A percentile compares a stretch with the other conserved stretches of the same genome.
phyloP scores from a whole-genome alignment of 2,329 filamentous ascomycete species.

The Waltergamsia citrina region DNA sequence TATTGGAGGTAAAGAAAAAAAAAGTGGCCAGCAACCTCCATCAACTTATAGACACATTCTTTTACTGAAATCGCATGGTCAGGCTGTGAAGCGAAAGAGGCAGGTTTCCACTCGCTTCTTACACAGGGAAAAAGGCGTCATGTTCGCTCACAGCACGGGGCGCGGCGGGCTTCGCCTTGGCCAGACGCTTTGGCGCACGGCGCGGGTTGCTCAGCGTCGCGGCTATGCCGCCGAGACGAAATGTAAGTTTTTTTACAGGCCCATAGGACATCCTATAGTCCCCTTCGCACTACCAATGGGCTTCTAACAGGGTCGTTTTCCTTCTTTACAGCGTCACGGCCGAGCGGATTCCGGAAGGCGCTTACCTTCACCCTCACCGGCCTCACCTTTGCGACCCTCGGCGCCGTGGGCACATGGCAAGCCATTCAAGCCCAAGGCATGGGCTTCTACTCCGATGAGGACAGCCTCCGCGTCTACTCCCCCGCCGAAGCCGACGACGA shows the following conservation, averaged over 20 bases:
- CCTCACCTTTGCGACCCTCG: conserved; percentile 17
- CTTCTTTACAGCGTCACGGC: background rate
- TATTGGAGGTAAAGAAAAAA: no score
- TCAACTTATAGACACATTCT: background rate
- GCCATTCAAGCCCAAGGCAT: conserved; percentile 21
- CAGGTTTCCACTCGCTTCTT: background rate
- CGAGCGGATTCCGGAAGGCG: conserved; percentile 11
- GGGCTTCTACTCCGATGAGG: conserved; percentile 48
- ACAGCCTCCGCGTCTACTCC: conserved; percentile 59
- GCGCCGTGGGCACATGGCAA: conserved; percentile 25
- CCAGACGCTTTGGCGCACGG: background rate
- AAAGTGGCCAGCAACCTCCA: background rate
- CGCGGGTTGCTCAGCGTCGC: conserved; percentile 1
- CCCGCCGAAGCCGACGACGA: conserved; percentile 39
- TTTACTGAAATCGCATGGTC: background rate
- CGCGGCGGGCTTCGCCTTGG: conserved; percentile 1
- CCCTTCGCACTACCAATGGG: background rate
- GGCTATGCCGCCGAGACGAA: conserved; percentile 1
- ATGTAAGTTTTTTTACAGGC: background rate
- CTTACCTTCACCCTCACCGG: conserved; percentile 16
- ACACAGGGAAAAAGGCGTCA: background rate
- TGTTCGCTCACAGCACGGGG: background rate
- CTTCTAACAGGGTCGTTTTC: no score
- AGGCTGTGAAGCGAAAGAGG: background rate
- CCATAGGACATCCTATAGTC: background rate